Conservation (phyloP, 2,329 filamentous ascomycete species). For the Amauroascus niger region DNA sequence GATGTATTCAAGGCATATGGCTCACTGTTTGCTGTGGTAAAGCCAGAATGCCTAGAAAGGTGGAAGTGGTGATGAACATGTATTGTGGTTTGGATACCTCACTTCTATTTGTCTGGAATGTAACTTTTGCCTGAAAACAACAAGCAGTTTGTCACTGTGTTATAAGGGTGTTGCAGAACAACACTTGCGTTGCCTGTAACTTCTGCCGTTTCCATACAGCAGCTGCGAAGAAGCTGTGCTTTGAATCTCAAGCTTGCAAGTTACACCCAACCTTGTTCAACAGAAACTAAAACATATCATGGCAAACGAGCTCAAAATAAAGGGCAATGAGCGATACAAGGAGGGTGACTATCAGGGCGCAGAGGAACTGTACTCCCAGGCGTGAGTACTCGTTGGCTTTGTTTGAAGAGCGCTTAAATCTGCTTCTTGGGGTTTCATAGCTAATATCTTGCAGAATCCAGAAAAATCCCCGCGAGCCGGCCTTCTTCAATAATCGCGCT, state of each 20-base stretch:
- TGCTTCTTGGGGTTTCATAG: background rate
- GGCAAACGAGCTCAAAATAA: slow-evolving; percentile 35
- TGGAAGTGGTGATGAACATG: background rate
- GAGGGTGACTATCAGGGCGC: slow-evolving; percentile 37
- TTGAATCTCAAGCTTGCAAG: background rate
- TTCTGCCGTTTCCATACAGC: too few relatives aligned
- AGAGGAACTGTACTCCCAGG: slow-evolving; percentile 40
- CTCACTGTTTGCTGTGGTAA: background rate
- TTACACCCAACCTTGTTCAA: too few relatives aligned
- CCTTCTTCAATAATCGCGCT: slow-evolving; percentile 82
- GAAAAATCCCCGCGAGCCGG: slow-evolving; percentile 64
- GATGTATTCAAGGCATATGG: background rate
- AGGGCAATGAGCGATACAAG: slow-evolving; percentile 40
- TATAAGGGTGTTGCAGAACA: background rate
- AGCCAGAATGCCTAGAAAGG: background rate
- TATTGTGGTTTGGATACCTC: background rate
- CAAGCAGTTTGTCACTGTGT: background rate
- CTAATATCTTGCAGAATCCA: slow-evolving; percentile 50
- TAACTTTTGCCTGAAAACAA: background rate
- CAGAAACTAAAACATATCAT: slow-evolving; percentile 16
- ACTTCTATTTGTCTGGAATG: background rate
- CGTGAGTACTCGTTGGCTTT: slow-evolving; percentile 27
- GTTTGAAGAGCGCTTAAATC: too few relatives aligned
- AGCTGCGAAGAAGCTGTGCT: background rate
- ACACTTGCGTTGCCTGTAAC: background rate